Conservation (phyloP, 257 asterid genomes). For the Scutellaria galericulata region DNA sequence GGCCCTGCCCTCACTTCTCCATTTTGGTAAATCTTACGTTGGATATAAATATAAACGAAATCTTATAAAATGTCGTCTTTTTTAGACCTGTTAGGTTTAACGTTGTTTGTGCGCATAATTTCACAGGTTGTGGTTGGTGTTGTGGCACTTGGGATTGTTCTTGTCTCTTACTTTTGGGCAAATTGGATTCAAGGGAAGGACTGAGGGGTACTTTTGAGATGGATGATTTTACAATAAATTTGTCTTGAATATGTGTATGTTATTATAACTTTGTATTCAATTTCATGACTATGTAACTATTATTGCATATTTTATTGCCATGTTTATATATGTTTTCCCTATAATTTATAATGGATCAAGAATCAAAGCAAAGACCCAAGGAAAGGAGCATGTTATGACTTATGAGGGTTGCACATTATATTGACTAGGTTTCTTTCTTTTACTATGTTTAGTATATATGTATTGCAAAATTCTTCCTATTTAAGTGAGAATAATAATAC, state of each 20-base stretch:
- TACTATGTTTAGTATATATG: too few species aligned
- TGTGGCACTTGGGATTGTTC: conserved; percentile 90
- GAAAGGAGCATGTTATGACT: too few species aligned
- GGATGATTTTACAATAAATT: background rate
- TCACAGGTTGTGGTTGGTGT: conserved; percentile 85
- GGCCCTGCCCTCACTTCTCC: conserved; percentile 77
- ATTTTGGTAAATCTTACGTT: conserved; percentile 56
- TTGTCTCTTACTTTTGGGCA: conserved; percentile 85
- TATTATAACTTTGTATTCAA: conserved; percentile 17
- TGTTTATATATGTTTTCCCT: too few species aligned
- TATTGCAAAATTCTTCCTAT: too few species aligned
- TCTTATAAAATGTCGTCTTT: too few species aligned
- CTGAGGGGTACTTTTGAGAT: conserved; percentile 70
- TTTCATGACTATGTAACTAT: background rate
- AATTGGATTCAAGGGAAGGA: conserved; percentile 99
- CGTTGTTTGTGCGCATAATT: background rate
- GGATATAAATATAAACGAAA: too few species aligned
- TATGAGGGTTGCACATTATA: too few species aligned
- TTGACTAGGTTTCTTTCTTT: too few species aligned
- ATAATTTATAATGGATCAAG: too few species aligned
- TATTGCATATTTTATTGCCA: background rate
- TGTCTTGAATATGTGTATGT: conserved; percentile 29
- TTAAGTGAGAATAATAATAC: too few species aligned
- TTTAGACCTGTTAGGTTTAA: too few species aligned
- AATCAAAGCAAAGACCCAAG: too few species aligned